phyloP scores from a whole-genome alignment of 208 protist genomes.

The Trypanosoma avium region DNA sequence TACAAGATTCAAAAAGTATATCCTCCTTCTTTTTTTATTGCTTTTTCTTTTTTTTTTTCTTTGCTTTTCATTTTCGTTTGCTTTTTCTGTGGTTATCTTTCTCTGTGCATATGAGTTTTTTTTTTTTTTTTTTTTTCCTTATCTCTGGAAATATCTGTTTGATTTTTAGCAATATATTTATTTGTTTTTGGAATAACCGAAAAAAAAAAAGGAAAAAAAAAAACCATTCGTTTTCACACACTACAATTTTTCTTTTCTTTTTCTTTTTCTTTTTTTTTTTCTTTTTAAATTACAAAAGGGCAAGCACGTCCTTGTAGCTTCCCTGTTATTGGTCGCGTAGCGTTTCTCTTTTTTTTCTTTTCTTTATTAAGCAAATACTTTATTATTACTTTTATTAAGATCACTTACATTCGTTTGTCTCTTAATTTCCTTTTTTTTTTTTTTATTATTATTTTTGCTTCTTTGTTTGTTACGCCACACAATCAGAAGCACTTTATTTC shows the following conservation, averaged over 20 bases:
- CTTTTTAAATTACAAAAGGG: no score
- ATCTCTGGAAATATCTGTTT: constrained; percentile 1
- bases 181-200: not conserved
- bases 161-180: not conserved
- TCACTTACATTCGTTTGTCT: no score
- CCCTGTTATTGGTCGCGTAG: no score
- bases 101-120: constrained; percentile 6
- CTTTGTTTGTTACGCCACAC: not conserved
- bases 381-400: no score
- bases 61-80: no score
- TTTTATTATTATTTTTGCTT: constrained; percentile 20
- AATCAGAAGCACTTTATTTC: not conserved
- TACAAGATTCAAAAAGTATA: no score
- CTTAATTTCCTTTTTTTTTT: constrained; percentile 20
- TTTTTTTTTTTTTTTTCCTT: constrained; percentile 13
- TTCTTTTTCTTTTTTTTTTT: constrained; percentile 20
- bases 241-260: constrained; percentile 15
- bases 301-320: no score
- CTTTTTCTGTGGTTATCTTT: no score
- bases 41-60: no score
- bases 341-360: constrained; percentile 23
- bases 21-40: no score
- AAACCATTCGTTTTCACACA: not conserved
- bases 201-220: constrained; percentile 10
- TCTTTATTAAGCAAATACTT: constrained; percentile 8